These are phyloP conservation scores for Hippophae gyantsensis DNA, from an alignment of 306 rosid species.

Conservation along the genomic window DNA sequence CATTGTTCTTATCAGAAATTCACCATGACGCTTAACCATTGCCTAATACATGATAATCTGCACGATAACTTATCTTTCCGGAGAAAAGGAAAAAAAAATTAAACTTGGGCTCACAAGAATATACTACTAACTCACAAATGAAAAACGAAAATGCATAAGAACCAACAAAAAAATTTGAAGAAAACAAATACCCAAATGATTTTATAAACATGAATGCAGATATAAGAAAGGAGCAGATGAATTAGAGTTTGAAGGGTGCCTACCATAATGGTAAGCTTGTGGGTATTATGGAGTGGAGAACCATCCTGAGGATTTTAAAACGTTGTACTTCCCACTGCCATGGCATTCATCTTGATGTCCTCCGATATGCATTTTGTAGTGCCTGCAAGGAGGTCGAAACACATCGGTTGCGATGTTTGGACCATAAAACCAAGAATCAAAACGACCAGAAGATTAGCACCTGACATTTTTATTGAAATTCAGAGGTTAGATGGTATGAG, in stretches of 20 bases:
- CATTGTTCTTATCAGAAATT: slow-evolving; percentile 5
- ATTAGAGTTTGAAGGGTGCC: no score
- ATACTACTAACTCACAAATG: background rate
- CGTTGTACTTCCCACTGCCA: slow-evolving; percentile 63
- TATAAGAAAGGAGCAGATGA: background rate
- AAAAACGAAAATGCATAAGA: background rate
- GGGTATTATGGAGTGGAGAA: slow-evolving; percentile 46
- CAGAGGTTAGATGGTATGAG: background rate
- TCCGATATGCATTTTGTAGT: slow-evolving; percentile 70
- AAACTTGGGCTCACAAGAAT: no score
- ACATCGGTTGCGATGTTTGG: slow-evolving; percentile 34
- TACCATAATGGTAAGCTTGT: slow-evolving; percentile 62
- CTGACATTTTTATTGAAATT: slow-evolving; percentile 22
- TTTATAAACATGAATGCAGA: background rate
- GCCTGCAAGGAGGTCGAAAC: slow-evolving; percentile 60
- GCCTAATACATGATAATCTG: background rate
- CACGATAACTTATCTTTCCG: background rate
- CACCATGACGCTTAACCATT: background rate
- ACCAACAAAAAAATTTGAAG: background rate
- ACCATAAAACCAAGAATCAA: slow-evolving; percentile 23
- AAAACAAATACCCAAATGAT: background rate
- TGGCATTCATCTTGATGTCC: slow-evolving; percentile 49
- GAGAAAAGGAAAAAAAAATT: no score
- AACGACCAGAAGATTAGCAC: slow-evolving; percentile 18
- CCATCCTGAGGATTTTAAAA: slow-evolving; percentile 44